A percentile compares a stretch with the other conserved stretches of the same genome.
Evolutionary conservation across 1,284 basidiomycete species (phyloP).

Genomic region (Cutaneotrichosporon cavernicola): DNA sequence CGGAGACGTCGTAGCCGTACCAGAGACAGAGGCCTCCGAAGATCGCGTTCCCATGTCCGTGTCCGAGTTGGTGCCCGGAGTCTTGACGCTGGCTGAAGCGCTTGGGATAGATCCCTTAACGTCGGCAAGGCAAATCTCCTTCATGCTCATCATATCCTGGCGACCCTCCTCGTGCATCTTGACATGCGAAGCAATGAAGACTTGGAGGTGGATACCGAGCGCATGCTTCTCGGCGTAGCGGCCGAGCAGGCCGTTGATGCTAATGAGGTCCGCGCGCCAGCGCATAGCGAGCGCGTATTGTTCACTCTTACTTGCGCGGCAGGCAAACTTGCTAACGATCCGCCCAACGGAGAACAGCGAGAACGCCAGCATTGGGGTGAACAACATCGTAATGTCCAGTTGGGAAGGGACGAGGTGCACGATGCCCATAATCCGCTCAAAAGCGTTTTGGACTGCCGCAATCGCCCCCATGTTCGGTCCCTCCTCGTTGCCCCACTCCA

Average conservation of each 20-base stretch:
- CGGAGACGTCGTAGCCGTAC: not conserved
- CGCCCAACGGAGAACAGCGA: conserved; percentile 39
- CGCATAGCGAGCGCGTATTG: conserved; percentile 32
- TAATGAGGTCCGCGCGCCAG: conserved; percentile 36
- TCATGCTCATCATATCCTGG: not conserved
- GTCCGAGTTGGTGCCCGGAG: not conserved
- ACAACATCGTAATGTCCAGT: conserved; percentile 38
- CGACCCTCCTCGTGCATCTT: conserved; percentile 12
- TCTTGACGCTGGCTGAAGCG: not conserved
- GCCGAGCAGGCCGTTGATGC: conserved; percentile 25
- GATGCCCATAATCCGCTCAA: conserved; percentile 37
- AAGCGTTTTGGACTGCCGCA: conserved; percentile 30
- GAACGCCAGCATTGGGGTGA: conserved; percentile 39
- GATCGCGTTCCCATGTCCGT: conserved; percentile 1
- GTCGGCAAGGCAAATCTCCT: not conserved
- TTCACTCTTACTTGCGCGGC: conserved; percentile 25
- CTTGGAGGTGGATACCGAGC: conserved; percentile 14
- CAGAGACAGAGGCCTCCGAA: not conserved
- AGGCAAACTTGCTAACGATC: conserved; percentile 35
- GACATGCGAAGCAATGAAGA: conserved; percentile 17
- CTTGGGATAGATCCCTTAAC: not conserved
- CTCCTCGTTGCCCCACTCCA: conserved; percentile 24
- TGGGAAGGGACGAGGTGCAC: conserved; percentile 46
- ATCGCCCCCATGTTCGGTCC: conserved; percentile 18
- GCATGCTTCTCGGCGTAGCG: conserved; percentile 23